These are phyloP conservation scores for Myrmaecium sp. DNA, from an alignment of 2,329 filamentous ascomycete genomes.

Conservation along the genomic window DNA sequence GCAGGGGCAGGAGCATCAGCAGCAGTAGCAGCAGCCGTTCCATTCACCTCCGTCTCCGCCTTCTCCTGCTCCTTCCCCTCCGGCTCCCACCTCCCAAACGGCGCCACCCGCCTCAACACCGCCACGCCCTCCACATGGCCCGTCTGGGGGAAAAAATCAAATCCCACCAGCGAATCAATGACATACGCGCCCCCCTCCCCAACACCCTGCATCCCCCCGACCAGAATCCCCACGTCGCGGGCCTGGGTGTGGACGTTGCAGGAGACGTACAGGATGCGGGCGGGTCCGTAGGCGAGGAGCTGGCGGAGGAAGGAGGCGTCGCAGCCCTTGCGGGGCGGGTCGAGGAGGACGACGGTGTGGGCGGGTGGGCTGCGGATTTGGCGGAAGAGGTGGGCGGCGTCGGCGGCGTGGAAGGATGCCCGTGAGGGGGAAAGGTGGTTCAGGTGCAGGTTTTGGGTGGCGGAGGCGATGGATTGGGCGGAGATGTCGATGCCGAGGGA, in stretches of 20 bases:
- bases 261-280: constrained; percentile 78
- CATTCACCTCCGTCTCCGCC: background rate
- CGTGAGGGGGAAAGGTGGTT: constrained; percentile 54
- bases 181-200: constrained; percentile 41
- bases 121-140: constrained; percentile 51
- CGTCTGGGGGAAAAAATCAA: constrained; percentile 93
- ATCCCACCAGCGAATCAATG: constrained; percentile 80
- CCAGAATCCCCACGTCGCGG: constrained; percentile 74
- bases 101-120: constrained; percentile 35
- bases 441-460: constrained; percentile 57
- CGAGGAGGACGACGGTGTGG: constrained; percentile 84
- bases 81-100: background rate
- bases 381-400: constrained; percentile 70
- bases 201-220: constrained; percentile 43
- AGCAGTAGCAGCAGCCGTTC: background rate
- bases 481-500: constrained; percentile 87
- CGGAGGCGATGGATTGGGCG: constrained; percentile 58
- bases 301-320: constrained; percentile 71
- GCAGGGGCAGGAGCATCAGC: no score
- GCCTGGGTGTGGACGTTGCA: constrained; percentile 98
- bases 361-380: constrained; percentile 56
- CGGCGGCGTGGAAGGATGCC: constrained; percentile 75
- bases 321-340: constrained; percentile 92
- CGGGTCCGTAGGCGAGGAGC: constrained; percentile 59
- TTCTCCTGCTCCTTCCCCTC: background rate